Evolutionary conservation across 2,329 filamentous ascomycete genomes (phyloP).

Genomic region (Dothistroma septosporum): DNA sequence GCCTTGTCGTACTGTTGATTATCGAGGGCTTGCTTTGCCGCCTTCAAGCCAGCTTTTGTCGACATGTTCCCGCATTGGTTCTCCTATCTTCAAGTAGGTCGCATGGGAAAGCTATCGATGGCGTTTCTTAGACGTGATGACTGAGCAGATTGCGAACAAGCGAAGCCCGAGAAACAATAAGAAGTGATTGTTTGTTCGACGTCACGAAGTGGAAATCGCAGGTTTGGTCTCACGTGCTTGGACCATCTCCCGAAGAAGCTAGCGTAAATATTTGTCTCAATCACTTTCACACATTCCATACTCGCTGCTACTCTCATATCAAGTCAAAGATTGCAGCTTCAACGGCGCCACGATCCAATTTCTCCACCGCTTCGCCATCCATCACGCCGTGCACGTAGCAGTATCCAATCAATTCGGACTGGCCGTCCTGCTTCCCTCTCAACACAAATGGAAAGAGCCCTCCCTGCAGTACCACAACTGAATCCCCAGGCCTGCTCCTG

Average conservation of each 20-base stretch:
- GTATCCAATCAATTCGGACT: neutral
- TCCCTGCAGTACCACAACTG: neutral
- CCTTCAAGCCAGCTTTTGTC: conserved; percentile 61
- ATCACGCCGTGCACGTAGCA: neutral
- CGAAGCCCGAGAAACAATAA: neutral
- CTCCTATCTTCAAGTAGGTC: neutral
- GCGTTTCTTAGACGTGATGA: neutral
- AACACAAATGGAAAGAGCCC: neutral
- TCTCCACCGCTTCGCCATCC: neutral
- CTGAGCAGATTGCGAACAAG: neutral
- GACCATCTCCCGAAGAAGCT: neutral
- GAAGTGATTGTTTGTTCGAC: neutral
- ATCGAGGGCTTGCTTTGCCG: conserved; percentile 72
- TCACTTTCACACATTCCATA: neutral
- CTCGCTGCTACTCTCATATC: neutral
- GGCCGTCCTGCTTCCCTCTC: neutral
- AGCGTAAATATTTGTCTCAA: neutral
- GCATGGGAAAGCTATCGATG: neutral
- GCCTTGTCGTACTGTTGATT: conserved; percentile 75
- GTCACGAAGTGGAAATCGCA: neutral
- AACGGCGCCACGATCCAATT: neutral
- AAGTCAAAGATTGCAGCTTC: neutral
- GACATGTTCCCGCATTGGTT: conserved; percentile 35
- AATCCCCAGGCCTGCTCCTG: neutral
- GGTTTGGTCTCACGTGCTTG: neutral